phyloP scores from a whole-genome alignment of 306 rosid genomes.

The Cicer yamashitae region DNA sequence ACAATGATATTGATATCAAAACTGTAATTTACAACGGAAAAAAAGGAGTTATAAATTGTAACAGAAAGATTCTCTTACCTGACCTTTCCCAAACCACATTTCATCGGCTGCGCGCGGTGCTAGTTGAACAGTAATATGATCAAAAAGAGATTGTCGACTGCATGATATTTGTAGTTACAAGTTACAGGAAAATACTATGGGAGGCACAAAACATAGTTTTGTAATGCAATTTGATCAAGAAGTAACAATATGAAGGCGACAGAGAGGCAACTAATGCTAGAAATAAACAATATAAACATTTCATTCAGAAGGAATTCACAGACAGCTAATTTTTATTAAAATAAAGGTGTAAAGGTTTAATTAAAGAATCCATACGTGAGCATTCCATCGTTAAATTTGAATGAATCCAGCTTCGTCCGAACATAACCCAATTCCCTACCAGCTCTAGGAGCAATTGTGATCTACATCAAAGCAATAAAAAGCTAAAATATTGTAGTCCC shows the following conservation, averaged over 20 bases:
- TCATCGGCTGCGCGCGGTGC: constrained; percentile 99
- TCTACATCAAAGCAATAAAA: constrained; percentile 59
- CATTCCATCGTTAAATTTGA: constrained; percentile 80
- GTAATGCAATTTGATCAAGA: constrained; percentile 31
- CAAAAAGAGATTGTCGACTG: constrained; percentile 92
- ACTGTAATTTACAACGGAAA: background rate
- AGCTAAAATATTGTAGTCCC: constrained; percentile 1
- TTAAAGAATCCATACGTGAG: constrained; percentile 71
- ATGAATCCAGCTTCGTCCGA: constrained; percentile 84
- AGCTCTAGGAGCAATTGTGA: constrained; percentile 99
- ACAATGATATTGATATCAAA: constrained; percentile 22
- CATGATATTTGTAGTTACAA: constrained; percentile 44
- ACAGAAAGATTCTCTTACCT: constrained; percentile 54
- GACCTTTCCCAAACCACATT: constrained; percentile 79
- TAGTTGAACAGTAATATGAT: constrained; percentile 93
- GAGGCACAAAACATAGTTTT: constrained; percentile 11
- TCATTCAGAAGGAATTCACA: constrained; percentile 36
- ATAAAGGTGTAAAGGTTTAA: constrained; percentile 18
- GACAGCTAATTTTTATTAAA: constrained; percentile 7
- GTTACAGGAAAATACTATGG: constrained; percentile 34
- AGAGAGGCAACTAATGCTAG: constrained; percentile 35
- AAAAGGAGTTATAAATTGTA: constrained; percentile 11
- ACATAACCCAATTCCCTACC: constrained; percentile 98
- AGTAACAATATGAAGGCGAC: constrained; percentile 30
- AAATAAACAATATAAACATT: constrained; percentile 29